Evolutionary conservation across 306 rosid species (phyloP), one percentile per base, ranked within the genome.

Genomic region (Prunus davidiana): DNA sequence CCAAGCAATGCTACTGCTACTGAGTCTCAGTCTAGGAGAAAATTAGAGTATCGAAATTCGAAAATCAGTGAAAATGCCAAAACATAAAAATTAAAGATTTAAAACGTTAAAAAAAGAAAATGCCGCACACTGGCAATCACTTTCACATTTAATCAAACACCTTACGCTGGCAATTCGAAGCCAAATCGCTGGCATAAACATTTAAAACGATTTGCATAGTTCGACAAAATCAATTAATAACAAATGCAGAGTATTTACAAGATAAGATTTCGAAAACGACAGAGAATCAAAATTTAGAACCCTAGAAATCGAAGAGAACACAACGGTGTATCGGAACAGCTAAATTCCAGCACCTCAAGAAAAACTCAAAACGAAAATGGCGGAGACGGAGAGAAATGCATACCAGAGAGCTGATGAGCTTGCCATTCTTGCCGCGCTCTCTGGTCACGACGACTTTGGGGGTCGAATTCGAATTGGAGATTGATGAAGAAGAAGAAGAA

Each of bases 401-500:
- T 64, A 96, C 99, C 96, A 96, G 87, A 82, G 93, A 91, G 54
- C 71, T 56, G 85, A 96, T 86, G 67, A 96, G 98, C 88, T 96
- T 96, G 80, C 82, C 86, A 66, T 96, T 96, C 88, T 96, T 93
- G 86, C 99, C 99, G 7, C 89, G 98, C 86, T 96, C 98, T 86
- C 99, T 91, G 73, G 99, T 96, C 70, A 91, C 98, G 60, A 96
- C 94, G 30, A 96, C 99, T 71, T 82, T 82, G 8, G 87, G 96
- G 2, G 74, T 15, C 38, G 34, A 69, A 86, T 71, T 68, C 3
- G 90, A 73, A 61, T 78, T 46, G 24, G 84, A 78, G 6, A 76
- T 49, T 13, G 82, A 83, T 54, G 24, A 24, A 24, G 24, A 24
- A 24, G 85, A 80, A 68, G 79, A 32, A 32, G 38, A 72, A 62